Base-by-base conservation (phyloP, 352 stramenopile species). In the Bremia lactucae region DNA sequence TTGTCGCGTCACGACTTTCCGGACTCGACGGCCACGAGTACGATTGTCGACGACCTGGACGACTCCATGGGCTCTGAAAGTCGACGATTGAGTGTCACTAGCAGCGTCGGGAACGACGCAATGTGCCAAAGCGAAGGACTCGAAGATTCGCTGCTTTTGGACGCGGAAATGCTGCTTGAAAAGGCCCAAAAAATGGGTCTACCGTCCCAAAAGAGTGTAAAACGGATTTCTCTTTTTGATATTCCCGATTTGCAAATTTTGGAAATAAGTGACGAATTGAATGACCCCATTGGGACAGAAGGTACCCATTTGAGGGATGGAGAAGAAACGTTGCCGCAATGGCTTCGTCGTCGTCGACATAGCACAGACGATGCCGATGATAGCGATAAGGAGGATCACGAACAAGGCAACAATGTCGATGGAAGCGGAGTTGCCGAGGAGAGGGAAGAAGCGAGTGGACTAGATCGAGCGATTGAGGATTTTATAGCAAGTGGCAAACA, bases 111-210 rank as follows among this genome's bases (percentile, higher is more conserved):
- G 44, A 44, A 22, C 15, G 46, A 65, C 13, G 39, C 28, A 15
- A 62, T 49, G 41, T 50, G 51, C n/a, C 41, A 49, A 16, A 24
- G 22, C 33, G 61, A 81, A 15, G 49, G 62, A 6, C 26, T 73
- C 15, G 67, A 77, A 25, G 65, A 84, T 39, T 69, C 62, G 13
- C 49, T 84, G 29, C 51, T 87, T 0, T 45, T 75, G 46, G 75
- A 87, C 38, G 75, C 68, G 16, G 72, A 87, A 18, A 72, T 72
- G 18, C 36, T 87, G 46, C 85, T 87, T 37, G 72, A 61, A 7
- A 76, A 83, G 34, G 68, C 68, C 6, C 71, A 79, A 46, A 83
- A 81, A 50, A 83, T 84, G 68, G 70, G 69, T 0, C 61, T 81
- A 4, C 67, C 78, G 52, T 69, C 80, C 33, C 67, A 81, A 47